Conservation (phyloP, 768 basidiomycete species). For the Boletellus ananas region DNA sequence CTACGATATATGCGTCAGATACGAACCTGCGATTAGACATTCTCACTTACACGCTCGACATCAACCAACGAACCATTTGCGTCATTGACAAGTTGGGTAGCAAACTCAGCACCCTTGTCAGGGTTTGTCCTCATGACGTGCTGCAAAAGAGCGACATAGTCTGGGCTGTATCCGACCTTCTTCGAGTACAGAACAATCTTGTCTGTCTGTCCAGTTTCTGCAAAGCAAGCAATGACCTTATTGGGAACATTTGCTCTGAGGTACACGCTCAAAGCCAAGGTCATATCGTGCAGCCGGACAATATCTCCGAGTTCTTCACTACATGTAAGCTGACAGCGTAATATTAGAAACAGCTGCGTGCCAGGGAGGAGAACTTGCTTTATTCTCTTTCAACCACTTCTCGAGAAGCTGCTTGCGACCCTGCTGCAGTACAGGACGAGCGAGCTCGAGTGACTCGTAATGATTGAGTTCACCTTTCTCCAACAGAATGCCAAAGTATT, state of each 20-base stretch:
- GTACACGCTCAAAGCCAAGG: slow-evolving; percentile 94
- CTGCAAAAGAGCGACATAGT: slow-evolving; percentile 88
- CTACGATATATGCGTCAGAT: slow-evolving; percentile 32
- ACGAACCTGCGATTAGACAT: background rate
- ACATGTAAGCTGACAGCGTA: slow-evolving; percentile 73
- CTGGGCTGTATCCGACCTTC: slow-evolving; percentile 92
- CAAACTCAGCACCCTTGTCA: slow-evolving; percentile 98
- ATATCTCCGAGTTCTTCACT: slow-evolving; percentile 98
- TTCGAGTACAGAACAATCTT: slow-evolving; percentile 98
- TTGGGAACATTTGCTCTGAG: slow-evolving; percentile 96
- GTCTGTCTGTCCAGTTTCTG: slow-evolving; percentile 96
- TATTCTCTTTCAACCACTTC: slow-evolving; percentile 99
- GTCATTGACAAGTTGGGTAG: slow-evolving; percentile 90
- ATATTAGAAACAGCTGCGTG: slow-evolving; percentile 16
- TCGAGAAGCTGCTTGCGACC: slow-evolving; percentile 95
- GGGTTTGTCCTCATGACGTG: slow-evolving; percentile 96
- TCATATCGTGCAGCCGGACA: slow-evolving; percentile 93
- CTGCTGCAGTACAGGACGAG: slow-evolving; percentile 92
- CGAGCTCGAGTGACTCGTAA: slow-evolving; percentile 91
- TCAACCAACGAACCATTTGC: slow-evolving; percentile 91
- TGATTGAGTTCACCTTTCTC: slow-evolving; percentile 99
- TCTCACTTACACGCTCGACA: slow-evolving; percentile 69
- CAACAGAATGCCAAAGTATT: slow-evolving; percentile 97
- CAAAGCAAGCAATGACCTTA: slow-evolving; percentile 99
- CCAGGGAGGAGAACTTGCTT: slow-evolving; percentile 44